Base-by-base conservation (phyloP, 768 basidiomycete genomes). In the Botryobasidium botryosum region DNA sequence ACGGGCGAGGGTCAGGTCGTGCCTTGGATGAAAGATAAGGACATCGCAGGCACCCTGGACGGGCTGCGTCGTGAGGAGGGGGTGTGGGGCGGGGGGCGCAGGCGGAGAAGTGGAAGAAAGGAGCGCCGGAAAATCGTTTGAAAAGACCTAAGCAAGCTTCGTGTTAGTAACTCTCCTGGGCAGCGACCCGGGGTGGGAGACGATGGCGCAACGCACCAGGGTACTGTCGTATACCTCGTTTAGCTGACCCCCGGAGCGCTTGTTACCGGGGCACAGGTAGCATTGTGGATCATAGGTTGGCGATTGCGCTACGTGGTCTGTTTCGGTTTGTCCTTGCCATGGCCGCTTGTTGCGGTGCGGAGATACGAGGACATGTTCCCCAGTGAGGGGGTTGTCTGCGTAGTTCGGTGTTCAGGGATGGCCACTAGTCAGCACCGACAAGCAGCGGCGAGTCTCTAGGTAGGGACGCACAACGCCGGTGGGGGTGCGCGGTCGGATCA, bases 301-400 rank as follows among this genome's bases (percentile, higher is more conserved):
- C 4, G 81, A 66, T 28, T 63, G 56, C 5, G 62, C 55, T 1
- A 66, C 38, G 46, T 76, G 69, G 0, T 77, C 68, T 1, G 74
- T 59, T 50, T 92, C 88, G 1, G 75, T 74, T 57, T 91, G 85
- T 25, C 88, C 88, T 32, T 77, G 69, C 90, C 90, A 94, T 12
- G 90, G 90, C 17, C 90, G 75, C 55, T 83, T 86, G 6, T 69
- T 85, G 42, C 90, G 79, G 59, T 92, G 88, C 0, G 88, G 85
- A 31, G 86, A 88, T 28, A 88, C 80, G 27, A 91, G 74, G 44
- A 88, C 64, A 56, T 83, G 68, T 53, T 79, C 78, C 47, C 73
- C 70, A 1, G 72, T 76, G 47, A 91, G 69, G 3, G 87, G 84
- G 55, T 91, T 91, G 57, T 72, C 85, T 88, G 55, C 12, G 37